Base-by-base conservation (phyloP, 352 stramenopile genomes). In the Phytopythium kandeliae region DNA sequence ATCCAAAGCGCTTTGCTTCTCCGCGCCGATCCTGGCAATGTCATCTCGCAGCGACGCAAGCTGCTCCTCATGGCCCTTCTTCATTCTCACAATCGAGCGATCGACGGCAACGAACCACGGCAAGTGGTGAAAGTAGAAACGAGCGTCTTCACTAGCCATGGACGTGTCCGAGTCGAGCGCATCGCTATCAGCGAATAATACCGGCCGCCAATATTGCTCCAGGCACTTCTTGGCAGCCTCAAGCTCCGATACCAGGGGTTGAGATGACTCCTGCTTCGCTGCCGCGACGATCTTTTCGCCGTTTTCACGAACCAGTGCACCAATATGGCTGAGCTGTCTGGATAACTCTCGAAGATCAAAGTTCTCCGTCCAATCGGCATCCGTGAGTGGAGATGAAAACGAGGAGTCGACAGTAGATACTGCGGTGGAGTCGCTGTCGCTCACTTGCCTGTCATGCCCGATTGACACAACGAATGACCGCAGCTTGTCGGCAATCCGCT, bases 51-150 rank as follows among this genome's bases (percentile, higher is more conserved):
- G 16, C 1, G 42, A 21, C 19, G 57, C 53, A 4, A 60, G 26
- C 9, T 56, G 45, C 35, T 67, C 51, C 4, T 69, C 50, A 2
- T 57, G 56, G 17, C 66, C 53, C 6, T 66, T 60, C 11, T 63
- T 71, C 30, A 78, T 62, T 31, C 58, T 58, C 30, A 74, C 74
- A 21, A 84, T 51, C 0, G 62, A 62, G 33, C 57, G 57, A 37
- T 62, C 62, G 0, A 62, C 59, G n/a, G 43, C 50, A 2, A 78
- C 51, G 48, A 86, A 88, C 79, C 76, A 88, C 1, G 76, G 74
- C n/a, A 86, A 53, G 55, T 85, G 69, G 5, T 56, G 58, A 21
- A 69, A 59, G 24, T 81, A 59, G 9, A 52, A 41, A 6, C 33
- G 35, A 11, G 60, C 61, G 31, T 67, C 62, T 7, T 65, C 51